Evolutionary conservation across 2,329 filamentous ascomycete genomes (phyloP).

Genomic region (Colletotrichum somersetense): DNA sequence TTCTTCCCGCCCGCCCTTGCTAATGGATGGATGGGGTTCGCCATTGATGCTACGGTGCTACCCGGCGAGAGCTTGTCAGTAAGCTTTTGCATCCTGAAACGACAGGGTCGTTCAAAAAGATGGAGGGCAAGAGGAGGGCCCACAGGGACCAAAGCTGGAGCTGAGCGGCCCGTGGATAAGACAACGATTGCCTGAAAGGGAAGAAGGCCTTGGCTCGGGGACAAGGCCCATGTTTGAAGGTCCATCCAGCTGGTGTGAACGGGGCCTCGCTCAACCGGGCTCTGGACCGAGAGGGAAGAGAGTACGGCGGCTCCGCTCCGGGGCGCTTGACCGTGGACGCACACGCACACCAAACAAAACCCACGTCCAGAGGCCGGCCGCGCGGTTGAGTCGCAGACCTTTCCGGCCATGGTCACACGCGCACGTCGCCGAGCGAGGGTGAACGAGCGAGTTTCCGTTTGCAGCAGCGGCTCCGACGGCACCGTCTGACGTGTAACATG

Average conservation of each 20-base stretch:
- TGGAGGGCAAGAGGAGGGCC: not conserved
- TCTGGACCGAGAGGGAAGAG: constrained; percentile 36
- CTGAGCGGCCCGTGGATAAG: constrained; percentile 29
- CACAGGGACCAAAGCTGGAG: constrained; percentile 32
- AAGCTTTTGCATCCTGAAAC: constrained; percentile 40
- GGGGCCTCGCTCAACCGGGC: constrained; percentile 24
- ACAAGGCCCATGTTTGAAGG: not conserved
- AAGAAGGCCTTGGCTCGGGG: constrained; percentile 8
- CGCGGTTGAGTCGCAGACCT: constrained; percentile 8
- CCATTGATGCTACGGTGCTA: constrained; percentile 15
- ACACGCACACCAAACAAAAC: no score
- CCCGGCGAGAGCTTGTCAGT: constrained; percentile 30
- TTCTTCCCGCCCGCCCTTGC: not conserved
- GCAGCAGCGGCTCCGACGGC: constrained; percentile 1
- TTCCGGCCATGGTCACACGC: constrained; percentile 2
- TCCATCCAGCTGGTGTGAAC: constrained; percentile 29
- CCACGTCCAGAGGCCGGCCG: constrained; percentile 17
- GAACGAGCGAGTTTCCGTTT: constrained; percentile 9
- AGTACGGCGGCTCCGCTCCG: constrained; percentile 39
- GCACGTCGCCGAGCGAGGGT: constrained; percentile 2
- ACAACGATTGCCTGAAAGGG: constrained; percentile 21
- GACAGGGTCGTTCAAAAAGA: constrained; percentile 25
- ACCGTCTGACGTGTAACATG: not conserved
- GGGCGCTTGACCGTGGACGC: not conserved
- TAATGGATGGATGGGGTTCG: not conserved